Base-by-base conservation (phyloP, 106 monocot species). In the Dendrobium nobile region DNA sequence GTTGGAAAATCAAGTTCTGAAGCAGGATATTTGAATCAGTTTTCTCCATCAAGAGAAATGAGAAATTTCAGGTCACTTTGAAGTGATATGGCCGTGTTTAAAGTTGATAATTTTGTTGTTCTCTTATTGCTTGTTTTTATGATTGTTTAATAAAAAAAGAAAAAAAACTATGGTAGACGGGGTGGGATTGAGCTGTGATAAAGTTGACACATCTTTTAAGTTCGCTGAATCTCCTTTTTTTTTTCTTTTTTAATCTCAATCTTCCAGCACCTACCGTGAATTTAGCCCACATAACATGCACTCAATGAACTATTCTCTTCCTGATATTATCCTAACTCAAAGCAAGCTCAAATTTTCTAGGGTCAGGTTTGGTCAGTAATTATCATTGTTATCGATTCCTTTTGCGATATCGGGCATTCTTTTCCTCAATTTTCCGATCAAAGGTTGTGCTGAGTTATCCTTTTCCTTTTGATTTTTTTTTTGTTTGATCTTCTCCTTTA, bases 21-120 rank as follows among this genome's bases (percentile, higher is more conserved):
- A 9, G 11, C 9, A 7, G 11, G 47, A 11, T 47, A 7, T 47
- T 47, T 11, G 7, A 11, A 58, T 10, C 54, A 61, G 61, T 20
- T 37, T 64, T 64, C 70, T 70, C 33, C 33, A 37, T 13, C 10
- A 31, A 70, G 31, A 31, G 15, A 70, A 70, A 31, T 70, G 33
- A 31, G 37, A 70, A 70, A 9, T 70, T 70, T 70, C 70, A 31
- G 27, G 70, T 70, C 70, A 70, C 33, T 64, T 64, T 64, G 24
- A 64, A 64, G 7, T 64, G 9, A 26, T 64, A 64, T 64, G 64
- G 64, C 64, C 15, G 37, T 70, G 11, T 10, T 70, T 70, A 68
- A 31, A 31, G 68, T 68, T 68, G 26, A 70, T 31, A 40, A 2
- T 70, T 70, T 9, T 64, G 8, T 64, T 51, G 5, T 64, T 7